Evolutionary conservation across 176 grass and related monocot species (phyloP).

Genomic region (Cocos nucifera): DNA sequence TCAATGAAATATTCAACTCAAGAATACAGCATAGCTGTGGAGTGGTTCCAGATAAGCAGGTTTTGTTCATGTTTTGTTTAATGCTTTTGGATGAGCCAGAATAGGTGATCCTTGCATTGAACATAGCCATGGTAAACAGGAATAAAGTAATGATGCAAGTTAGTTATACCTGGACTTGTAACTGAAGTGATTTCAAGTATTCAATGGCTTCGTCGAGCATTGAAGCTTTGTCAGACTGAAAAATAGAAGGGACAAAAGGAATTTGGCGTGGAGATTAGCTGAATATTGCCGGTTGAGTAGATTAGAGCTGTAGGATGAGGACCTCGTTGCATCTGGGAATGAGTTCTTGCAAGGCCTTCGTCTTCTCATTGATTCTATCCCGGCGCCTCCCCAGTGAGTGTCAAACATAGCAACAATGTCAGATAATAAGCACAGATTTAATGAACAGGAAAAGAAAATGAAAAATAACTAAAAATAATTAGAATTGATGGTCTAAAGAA

Average conservation of each 20-base stretch:
- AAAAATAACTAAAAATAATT: too few relatives aligned
- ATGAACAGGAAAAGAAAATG: too few relatives aligned
- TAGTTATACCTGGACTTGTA: constrained; percentile 22
- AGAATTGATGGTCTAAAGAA: too few relatives aligned
- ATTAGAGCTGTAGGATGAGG: neutral
- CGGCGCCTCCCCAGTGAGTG: neutral
- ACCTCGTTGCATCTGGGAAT: constrained; percentile 16
- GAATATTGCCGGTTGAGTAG: neutral
- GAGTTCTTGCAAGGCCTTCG: constrained; percentile 21
- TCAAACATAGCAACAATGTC: too few relatives aligned
- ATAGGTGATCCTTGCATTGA: neutral
- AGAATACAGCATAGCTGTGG: too few relatives aligned
- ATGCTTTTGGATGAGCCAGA: too few relatives aligned
- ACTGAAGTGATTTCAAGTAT: constrained; percentile 27
- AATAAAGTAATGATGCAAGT: neutral
- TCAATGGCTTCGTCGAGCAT: constrained; percentile 25
- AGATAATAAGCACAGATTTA: too few relatives aligned
- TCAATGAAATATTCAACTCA: too few relatives aligned
- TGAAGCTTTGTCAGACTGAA: constrained; percentile 30
- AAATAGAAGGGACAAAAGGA: neutral
- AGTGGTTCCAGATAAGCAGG: too few relatives aligned
- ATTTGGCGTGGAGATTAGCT: neutral
- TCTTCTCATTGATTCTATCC: constrained; percentile 18
- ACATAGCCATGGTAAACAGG: neutral
- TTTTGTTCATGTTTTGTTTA: too few relatives aligned